Conservation (phyloP, 768 basidiomycete genomes). For the Lactifluus pinguis region DNA sequence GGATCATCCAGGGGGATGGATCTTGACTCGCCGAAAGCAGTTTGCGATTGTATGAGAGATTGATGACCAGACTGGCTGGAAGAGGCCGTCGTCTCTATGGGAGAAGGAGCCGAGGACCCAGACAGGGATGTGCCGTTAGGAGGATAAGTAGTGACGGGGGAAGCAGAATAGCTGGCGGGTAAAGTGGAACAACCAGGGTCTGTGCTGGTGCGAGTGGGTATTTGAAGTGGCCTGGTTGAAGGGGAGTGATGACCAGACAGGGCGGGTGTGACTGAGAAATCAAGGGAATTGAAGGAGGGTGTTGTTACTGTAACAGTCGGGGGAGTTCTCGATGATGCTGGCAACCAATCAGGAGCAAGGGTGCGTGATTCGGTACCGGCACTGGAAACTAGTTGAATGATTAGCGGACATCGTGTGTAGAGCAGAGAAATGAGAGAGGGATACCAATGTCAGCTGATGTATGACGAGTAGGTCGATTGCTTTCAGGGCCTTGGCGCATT, state of each 20-base stretch:
- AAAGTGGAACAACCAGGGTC: background rate
- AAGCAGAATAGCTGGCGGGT: background rate
- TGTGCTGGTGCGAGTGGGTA: background rate
- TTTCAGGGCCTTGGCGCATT: conserved; percentile 20
- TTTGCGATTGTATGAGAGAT: conserved; percentile 6
- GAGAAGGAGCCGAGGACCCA: background rate
- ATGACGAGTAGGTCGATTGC: conserved; percentile 12
- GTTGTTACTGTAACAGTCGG: conserved; percentile 7
- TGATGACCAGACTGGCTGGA: background rate
- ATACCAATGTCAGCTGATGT: conserved; percentile 30
- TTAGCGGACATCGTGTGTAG: conserved; percentile 1
- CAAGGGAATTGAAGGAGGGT: background rate
- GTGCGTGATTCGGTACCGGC: background rate
- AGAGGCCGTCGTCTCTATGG: background rate
- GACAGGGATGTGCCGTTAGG: background rate
- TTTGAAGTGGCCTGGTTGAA: conserved; percentile 4
- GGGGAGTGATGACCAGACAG: background rate
- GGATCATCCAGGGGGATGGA: conserved; percentile 73
- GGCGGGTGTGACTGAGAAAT: background rate
- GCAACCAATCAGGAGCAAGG: conserved; percentile 16
- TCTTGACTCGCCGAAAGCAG: conserved; percentile 52
- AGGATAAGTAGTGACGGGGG: background rate
- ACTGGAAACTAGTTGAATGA: background rate
- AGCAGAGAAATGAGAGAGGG: conserved; percentile 6
- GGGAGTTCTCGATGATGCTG: background rate